Percentiles rank a stretch among this genome's conserved stretches.
phyloP scores from a whole-genome alignment of 768 basidiomycete species.

The Fomitopsis pulvina region DNA sequence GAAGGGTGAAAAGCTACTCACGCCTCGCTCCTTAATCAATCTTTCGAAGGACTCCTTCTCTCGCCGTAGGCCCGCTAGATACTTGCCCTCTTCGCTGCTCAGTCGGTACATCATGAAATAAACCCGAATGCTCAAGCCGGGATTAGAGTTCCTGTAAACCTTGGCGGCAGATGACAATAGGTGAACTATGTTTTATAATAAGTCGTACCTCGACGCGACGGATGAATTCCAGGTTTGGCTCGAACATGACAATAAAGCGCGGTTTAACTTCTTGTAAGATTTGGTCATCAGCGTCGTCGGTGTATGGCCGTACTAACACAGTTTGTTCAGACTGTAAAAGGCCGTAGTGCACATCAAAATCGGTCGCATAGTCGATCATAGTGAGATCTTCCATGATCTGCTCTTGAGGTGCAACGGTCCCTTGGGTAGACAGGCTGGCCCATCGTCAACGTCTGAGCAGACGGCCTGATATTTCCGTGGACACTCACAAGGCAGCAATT shows the following conservation, averaged over 20 bases:
- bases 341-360: conserved; percentile 78
- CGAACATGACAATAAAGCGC: conserved; percentile 91
- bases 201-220: conserved; percentile 77
- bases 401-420: conserved; percentile 2
- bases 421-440: conserved; percentile 22
- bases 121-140: conserved; percentile 77
- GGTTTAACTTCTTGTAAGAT: conserved; percentile 84
- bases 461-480: neutral
- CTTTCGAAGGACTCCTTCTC: conserved; percentile 95
- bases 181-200: neutral
- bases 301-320: conserved; percentile 81
- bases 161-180: conserved; percentile 22
- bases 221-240: conserved; percentile 90
- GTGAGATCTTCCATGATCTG: conserved; percentile 9
- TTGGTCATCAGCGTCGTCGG: conserved; percentile 89
- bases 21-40: conserved; percentile 87
- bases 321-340: conserved; percentile 72
- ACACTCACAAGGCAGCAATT: conserved; percentile 54
- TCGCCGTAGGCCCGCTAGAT: conserved; percentile 77
- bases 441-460: conserved; percentile 9
- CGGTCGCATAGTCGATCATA: conserved; percentile 31
- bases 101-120: conserved; percentile 95
- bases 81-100: conserved; percentile 94
- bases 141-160: conserved; percentile 84
- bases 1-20: conserved; percentile 33